A percentile compares a stretch with the other conserved stretches of the same genome.
Conservation (phyloP, 768 basidiomycete genomes). For the Lactifluus echinatus region DNA sequence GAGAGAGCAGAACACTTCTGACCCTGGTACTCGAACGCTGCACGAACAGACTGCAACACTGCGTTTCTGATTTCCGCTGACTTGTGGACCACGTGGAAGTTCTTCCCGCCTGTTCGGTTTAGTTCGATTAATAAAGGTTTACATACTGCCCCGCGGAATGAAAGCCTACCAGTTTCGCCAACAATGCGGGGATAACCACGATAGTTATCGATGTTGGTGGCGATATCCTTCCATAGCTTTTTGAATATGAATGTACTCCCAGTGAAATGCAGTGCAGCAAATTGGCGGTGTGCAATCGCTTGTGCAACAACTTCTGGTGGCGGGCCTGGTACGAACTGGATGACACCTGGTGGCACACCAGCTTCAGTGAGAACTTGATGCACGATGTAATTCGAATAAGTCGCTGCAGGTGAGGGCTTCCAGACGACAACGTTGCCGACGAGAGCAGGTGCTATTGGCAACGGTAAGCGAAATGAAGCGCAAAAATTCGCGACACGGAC, state of each 20-base stretch:
- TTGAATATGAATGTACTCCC: conserved; percentile 94
- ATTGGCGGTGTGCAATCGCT: conserved; percentile 67
- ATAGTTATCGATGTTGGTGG: conserved; percentile 80
- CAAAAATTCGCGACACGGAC: conserved; percentile 28
- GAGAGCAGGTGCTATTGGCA: conserved; percentile 65
- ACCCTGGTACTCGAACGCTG: conserved; percentile 94
- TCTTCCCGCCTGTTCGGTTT: conserved; percentile 65
- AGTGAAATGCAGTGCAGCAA: conserved; percentile 92
- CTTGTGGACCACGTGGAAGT: conserved; percentile 90
- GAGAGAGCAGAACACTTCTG: conserved; percentile 98
- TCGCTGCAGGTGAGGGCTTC: conserved; percentile 96
- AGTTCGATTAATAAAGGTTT: not conserved
- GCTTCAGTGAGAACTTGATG: conserved; percentile 90
- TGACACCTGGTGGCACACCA: conserved; percentile 87
- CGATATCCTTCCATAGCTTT: conserved; percentile 94
- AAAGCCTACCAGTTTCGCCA: conserved; percentile 69
- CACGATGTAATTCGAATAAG: conserved; percentile 89
- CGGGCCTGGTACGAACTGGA: conserved; percentile 93
- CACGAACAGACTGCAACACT: conserved; percentile 81
- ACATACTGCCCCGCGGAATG: too few species aligned
- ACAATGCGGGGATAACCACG: conserved; percentile 88
- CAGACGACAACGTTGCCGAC: conserved; percentile 93
- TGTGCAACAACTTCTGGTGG: conserved; percentile 80
- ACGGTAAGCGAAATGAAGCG: not conserved
- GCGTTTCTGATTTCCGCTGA: conserved; percentile 84